Evolutionary conservation across 305 asterid genomes (phyloP), one percentile per base, ranked within the genome.

Genomic region (Ajuga reptans): DNA sequence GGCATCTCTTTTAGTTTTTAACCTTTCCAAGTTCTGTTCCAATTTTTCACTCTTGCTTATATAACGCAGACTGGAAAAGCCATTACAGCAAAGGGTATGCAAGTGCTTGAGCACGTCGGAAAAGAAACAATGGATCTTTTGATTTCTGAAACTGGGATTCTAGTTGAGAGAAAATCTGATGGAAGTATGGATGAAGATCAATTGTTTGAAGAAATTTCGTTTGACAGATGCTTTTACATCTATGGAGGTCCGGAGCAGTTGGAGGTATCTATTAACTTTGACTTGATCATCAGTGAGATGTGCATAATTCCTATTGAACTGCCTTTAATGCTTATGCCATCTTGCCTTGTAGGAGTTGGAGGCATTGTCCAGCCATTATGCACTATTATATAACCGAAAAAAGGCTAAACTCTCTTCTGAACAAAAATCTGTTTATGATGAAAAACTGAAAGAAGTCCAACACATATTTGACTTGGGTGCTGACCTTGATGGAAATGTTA

Each of bases 161-260:
- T 82, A 63, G 82, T 71, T 73, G 89, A 86, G 29, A 83, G 64
- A 67, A 70, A 79, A 64, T 75, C 77, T 69, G 89, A 75, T 65
- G 92, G 83, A 67, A 72, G 61, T 59, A 61, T 66, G 31, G 95
- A 84, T 41, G 92, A 84, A 68, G 95, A 88, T 80, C 96, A 88
- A 63, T 81, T 85, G 49, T 80, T 82, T 61, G 96, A 92, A 80
- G 99, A 93, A 68, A 83, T 85, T 71, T 81, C 88, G 62, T 90
- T 93, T 79, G 96, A 93, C 69, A 80, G 97, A 81, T 93, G 97
- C 90, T 93, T 93, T 78, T 93, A 93, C 68, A 93, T 93, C 66
- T 93, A 93, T 69, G 97, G 99, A 77, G 99, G 97, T 79, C 99
- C 99, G 17, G 99, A 90, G 80, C 95, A 89, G 72, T 77, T 93